Evolutionary conservation across 345 rosid genomes (phyloP), one percentile per base, ranked within the genome.

Genomic region (Salix udensis): DNA sequence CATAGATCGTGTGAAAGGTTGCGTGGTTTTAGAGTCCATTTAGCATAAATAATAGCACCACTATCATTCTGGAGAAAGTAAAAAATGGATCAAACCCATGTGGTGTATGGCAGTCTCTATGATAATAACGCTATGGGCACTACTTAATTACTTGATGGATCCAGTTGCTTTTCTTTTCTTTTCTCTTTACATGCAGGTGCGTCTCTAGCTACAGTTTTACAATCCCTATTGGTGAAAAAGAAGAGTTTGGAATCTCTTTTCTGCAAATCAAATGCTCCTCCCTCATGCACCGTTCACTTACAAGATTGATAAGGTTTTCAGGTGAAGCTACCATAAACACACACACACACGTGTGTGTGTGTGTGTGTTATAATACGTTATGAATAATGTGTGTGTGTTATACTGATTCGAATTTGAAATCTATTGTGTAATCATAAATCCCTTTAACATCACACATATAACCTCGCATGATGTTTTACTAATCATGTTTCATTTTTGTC

Each of bases 41-140:
- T 7, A 23, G 24, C 48, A 31, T 15, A 50, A 3, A 1, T 15
- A 50, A 3, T 2, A n/a, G 7, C 46, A 55, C 64, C 6, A 14
- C 48, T 62, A 23, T 73, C 60, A 2, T 10, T 28, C 60, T 28
- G n/a, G 60, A 44, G n/a, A 50, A 65, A 6, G 4, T 30, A 66
- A 30, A 62, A 39, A 73, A 26, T 42, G 68, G 26, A 60, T 61
- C 62, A 46, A 65, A 65, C 61, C 77, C 77, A 74, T 74, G 70
- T 74, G 70, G 61, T 46, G 15, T 39, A 37, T 71, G 67, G 24
- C 14, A n/a, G 11, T 14, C 26, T n/a, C 1, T 9, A n/a, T 4
- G 62, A 55, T 26, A n/a, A 55, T 55, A 28, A 55, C n/a, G n/a
- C 9, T n/a, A 4, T n/a, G 62, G 62, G 62, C 4, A 2, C 61